Evolutionary conservation across 2,329 filamentous ascomycete genomes (phyloP).

Genomic region (Balansia obtecta): DNA sequence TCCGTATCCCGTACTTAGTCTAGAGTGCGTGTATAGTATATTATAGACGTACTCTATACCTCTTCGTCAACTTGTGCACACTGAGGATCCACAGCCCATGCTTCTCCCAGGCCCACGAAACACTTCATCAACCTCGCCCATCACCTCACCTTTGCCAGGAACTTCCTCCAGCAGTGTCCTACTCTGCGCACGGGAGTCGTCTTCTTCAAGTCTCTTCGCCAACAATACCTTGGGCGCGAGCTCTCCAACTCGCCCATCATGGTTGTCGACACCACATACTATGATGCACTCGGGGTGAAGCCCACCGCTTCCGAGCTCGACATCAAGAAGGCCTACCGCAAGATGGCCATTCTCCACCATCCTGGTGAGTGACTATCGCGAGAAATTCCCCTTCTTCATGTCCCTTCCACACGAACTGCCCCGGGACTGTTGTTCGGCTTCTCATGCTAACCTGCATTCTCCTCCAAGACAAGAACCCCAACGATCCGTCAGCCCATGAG

Average conservation of each 20-base stretch:
- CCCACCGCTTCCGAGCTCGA: conserved; percentile 80
- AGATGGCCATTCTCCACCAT: conserved; percentile 86
- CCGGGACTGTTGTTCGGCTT: no score
- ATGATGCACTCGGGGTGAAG: conserved; percentile 74
- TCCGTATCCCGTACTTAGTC: no score
- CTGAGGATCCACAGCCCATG: not conserved
- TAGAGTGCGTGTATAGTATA: no score
- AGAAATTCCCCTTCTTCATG: not conserved
- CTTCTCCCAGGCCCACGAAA: not conserved
- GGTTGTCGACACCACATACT: conserved; percentile 83
- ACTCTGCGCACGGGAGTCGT: not conserved
- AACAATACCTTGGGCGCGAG: not conserved
- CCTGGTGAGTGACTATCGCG: conserved; percentile 43
- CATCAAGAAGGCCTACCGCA: conserved; percentile 95
- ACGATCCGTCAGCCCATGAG: conserved; percentile 83
- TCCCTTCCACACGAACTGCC: not conserved
- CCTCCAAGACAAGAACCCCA: conserved; percentile 81
- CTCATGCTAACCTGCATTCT: conserved; percentile 7
- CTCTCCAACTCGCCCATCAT: conserved; percentile 34
- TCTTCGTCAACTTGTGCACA: not conserved
- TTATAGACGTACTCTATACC: no score
- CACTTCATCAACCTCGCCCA: not conserved
- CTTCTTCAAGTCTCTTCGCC: not conserved
- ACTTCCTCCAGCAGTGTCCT: not conserved
- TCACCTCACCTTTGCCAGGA: not conserved